These are phyloP conservation scores for Moringa oleifera DNA, from an alignment of 345 rosid species.

Conservation along the genomic window DNA sequence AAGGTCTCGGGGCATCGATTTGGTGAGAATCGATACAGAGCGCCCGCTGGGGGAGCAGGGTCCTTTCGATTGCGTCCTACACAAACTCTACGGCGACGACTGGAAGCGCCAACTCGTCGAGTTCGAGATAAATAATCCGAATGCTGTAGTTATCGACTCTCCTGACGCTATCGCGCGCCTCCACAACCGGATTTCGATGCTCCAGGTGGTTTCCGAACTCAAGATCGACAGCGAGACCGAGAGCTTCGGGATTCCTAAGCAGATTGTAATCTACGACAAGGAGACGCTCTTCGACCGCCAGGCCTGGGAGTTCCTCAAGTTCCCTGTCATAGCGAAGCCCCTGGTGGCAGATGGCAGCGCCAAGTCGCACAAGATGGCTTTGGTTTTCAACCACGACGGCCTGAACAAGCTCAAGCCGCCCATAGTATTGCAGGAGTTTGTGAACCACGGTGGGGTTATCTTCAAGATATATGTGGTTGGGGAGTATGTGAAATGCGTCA, in stretches of 20 bases:
- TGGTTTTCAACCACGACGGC: constrained; percentile 50
- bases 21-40: constrained; percentile 33
- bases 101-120: constrained; percentile 41
- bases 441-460: constrained; percentile 65
- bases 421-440: constrained; percentile 57
- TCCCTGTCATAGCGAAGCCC: constrained; percentile 63
- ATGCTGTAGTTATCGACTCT: constrained; percentile 34
- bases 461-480: constrained; percentile 62
- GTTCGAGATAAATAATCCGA: constrained; percentile 31
- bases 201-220: constrained; percentile 48
- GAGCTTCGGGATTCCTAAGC: constrained; percentile 48
- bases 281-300: constrained; percentile 33
- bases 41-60: constrained; percentile 44
- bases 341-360: constrained; percentile 52
- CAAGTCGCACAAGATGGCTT: constrained; percentile 53
- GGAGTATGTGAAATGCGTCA: constrained; percentile 47
- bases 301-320: constrained; percentile 38
- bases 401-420: constrained; percentile 46
- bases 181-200: constrained; percentile 54
- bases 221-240: constrained; percentile 26
- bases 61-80: constrained; percentile 54
- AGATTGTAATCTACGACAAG: constrained; percentile 47
- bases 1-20: constrained; percentile 40
- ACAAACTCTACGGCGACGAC: constrained; percentile 47
- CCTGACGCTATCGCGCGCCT: constrained; percentile 44